Percentiles rank a stretch among this genome's conserved stretches.
Conservation (phyloP, 257 asterid species). For the Nemophila menziesii region DNA sequence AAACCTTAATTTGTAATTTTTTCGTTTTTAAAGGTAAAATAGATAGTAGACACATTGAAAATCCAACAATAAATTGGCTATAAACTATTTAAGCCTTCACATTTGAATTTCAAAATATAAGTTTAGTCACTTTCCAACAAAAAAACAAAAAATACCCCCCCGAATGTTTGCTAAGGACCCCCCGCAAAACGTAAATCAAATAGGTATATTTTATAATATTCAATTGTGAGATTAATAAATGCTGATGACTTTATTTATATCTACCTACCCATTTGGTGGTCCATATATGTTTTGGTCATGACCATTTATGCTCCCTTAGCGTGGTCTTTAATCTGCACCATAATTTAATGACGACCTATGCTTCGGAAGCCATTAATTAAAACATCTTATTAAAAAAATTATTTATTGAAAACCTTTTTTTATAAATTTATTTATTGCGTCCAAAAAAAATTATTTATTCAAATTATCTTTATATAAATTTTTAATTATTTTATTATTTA, state of each 20-base stretch:
- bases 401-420: no score
- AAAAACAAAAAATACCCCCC: background rate
- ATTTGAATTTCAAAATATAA: background rate
- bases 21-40: no score
- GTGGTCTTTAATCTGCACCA: conserved; percentile 1
- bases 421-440: no score
- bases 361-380: background rate
- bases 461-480: no score
- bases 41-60: no score
- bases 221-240: background rate
- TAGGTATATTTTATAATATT: background rate
- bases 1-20: no score
- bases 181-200: background rate
- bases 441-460: no score
- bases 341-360: background rate
- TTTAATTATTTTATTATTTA: no score
- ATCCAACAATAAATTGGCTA: no score
- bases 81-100: no score
- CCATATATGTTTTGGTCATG: background rate
- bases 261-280: background rate
- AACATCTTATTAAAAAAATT: no score
- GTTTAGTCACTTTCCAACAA: background rate
- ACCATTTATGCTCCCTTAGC: background rate
- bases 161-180: background rate
- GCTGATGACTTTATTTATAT: background rate